Evolutionary conservation across 1,139 yeast genomes (phyloP).

Genomic region (Suhomyces panamericanus): DNA sequence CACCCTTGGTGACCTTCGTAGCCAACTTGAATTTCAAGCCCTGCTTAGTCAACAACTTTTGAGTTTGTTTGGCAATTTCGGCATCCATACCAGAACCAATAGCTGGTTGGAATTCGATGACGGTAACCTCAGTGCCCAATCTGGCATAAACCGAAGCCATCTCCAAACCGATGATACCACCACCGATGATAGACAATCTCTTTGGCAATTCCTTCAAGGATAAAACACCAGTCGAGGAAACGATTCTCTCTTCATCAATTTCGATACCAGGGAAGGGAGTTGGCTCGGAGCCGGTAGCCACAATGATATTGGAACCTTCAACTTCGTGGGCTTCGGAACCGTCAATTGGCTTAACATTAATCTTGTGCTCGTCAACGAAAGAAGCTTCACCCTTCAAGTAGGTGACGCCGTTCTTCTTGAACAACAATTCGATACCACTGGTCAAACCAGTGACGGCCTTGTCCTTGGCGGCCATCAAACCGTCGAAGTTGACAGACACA

Average conservation of each 20-base stretch:
- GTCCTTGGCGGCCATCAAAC: constrained; percentile 91
- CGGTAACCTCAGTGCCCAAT: constrained; percentile 93
- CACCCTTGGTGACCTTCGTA: constrained; percentile 87
- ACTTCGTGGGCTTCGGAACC: constrained; percentile 66
- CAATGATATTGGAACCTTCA: constrained; percentile 82
- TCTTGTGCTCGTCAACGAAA: constrained; percentile 75
- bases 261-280: constrained; percentile 98
- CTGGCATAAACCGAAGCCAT: constrained; percentile 99
- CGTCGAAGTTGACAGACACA: constrained; percentile 69
- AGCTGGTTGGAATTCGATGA: constrained; percentile 84
- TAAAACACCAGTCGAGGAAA: constrained; percentile 91
- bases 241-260: constrained; percentile 96
- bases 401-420: constrained; percentile 93
- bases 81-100: constrained; percentile 97
- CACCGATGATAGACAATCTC: constrained; percentile 91
- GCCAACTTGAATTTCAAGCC: constrained; percentile 92
- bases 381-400: constrained; percentile 94
- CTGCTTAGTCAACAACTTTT: constrained; percentile 89
- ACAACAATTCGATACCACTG: constrained; percentile 89
- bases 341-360: constrained; percentile 83
- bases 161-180: constrained; percentile 99
- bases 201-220: constrained; percentile 87
- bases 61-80: constrained; percentile 88
- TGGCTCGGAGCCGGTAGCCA: constrained; percentile 98
- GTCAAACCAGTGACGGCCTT: constrained; percentile 87